Conservation (phyloP, 257 asterid species). For the Capsicum pubescens region DNA sequence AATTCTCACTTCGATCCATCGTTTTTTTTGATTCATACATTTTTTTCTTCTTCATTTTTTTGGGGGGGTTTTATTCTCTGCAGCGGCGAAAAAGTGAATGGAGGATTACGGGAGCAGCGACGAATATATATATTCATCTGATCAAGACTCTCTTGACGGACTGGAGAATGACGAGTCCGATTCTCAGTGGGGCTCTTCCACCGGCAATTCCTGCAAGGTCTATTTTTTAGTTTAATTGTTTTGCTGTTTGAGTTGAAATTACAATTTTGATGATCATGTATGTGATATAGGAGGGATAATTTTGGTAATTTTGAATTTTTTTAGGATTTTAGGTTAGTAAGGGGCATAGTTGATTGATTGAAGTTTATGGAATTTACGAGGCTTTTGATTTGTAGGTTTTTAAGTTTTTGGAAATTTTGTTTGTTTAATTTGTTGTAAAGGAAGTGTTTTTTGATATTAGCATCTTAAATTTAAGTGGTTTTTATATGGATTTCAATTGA, state of each 20-base stretch:
- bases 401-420: not conserved
- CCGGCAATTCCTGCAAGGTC: slow-evolving; percentile 73
- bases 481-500: slow-evolving; percentile 4
- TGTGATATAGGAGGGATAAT: not conserved
- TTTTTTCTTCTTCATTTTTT: not conserved
- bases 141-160: slow-evolving; percentile 65
- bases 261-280: slow-evolving; percentile 15
- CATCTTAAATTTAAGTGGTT: not conserved
- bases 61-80: not conserved
- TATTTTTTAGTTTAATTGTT: not conserved
- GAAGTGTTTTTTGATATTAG: not conserved
- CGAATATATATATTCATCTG: slow-evolving; percentile 58
- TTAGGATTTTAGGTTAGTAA: slow-evolving; percentile 24
- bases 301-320: not conserved
- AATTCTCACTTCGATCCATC: slow-evolving; percentile 20
- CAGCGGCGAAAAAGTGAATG: slow-evolving; percentile 33
- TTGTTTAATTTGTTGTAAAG: not conserved
- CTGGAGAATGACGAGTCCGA: slow-evolving; percentile 67
- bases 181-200: slow-evolving; percentile 49
- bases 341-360: slow-evolving; percentile 11
- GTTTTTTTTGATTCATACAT: not conserved
- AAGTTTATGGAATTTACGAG: not conserved
- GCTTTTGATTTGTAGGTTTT: not conserved
- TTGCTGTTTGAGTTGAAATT: not conserved
- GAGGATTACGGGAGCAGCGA: slow-evolving; percentile 66